Conservation (phyloP, 345 rosid genomes). For the Populus euphratica region DNA sequence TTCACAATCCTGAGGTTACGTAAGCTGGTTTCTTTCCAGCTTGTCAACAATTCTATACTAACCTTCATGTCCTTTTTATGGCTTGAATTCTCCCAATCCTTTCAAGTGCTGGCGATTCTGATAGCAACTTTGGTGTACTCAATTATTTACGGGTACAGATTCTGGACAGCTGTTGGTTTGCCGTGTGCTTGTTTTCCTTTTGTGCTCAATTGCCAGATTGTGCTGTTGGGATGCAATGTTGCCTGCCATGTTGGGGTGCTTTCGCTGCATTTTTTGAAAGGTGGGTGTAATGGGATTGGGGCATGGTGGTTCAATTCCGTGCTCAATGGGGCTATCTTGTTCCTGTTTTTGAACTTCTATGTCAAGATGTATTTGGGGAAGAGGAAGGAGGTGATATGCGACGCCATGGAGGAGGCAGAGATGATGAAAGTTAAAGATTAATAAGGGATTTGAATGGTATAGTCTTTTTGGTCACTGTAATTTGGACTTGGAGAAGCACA, state of each 20-base stretch:
- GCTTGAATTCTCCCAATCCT: slow-evolving; percentile 88
- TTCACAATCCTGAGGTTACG: slow-evolving; percentile 51
- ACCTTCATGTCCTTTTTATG: slow-evolving; percentile 71
- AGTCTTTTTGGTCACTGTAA: neutral
- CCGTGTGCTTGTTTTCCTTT: slow-evolving; percentile 69
- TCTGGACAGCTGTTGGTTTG: slow-evolving; percentile 65
- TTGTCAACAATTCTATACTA: slow-evolving; percentile 54
- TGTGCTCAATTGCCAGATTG: slow-evolving; percentile 62
- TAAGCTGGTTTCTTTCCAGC: slow-evolving; percentile 53
- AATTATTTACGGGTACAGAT: slow-evolving; percentile 66
- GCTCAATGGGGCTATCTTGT: slow-evolving; percentile 56
- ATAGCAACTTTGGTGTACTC: slow-evolving; percentile 64
- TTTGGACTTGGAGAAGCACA: neutral
- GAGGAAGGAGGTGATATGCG: neutral
- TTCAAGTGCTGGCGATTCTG: slow-evolving; percentile 75
- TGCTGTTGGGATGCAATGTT: slow-evolving; percentile 55
- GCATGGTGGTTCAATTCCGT: slow-evolving; percentile 86
- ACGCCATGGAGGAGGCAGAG: neutral
- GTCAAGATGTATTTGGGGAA: slow-evolving; percentile 31
- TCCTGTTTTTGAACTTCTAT: slow-evolving; percentile 62
- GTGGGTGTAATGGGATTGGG: slow-evolving; percentile 89
- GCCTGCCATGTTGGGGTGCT: slow-evolving; percentile 78
- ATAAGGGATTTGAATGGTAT: neutral
- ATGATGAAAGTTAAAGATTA: neutral
- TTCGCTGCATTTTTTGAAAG: slow-evolving; percentile 63